A percentile compares a stretch with the other conserved stretches of the same genome.
These are phyloP conservation scores for Collybiopsis luxurians DNA, from an alignment of 768 basidiomycete species.

Conservation along the genomic window DNA sequence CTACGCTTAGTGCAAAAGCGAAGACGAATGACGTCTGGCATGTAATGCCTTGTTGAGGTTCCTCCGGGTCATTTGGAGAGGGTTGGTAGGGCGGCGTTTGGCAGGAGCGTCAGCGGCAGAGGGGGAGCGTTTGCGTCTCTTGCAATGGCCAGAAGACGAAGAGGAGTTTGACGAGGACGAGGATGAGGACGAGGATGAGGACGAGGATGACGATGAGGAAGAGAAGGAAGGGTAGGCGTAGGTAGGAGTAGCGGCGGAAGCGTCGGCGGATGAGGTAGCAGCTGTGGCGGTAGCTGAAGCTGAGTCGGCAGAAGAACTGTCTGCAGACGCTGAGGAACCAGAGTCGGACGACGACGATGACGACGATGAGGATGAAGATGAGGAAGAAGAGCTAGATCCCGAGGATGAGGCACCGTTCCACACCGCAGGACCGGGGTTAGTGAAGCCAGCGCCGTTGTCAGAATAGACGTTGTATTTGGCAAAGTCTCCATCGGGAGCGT, in stretches of 20 bases:
- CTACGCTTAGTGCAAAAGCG: too few relatives aligned
- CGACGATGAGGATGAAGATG: background rate
- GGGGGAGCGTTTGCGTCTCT: too few relatives aligned
- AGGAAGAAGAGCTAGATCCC: background rate
- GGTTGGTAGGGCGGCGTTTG: too few relatives aligned
- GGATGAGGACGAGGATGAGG: background rate
- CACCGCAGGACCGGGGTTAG: slow-evolving; percentile 2
- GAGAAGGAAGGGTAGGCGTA: background rate
- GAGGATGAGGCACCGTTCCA: background rate
- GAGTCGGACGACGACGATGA: background rate
- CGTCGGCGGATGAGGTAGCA: background rate
- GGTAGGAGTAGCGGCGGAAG: background rate
- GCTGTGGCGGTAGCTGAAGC: background rate
- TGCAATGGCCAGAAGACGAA: too few relatives aligned
- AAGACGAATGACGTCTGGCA: too few relatives aligned
- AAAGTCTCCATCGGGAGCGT: slow-evolving; percentile 3
- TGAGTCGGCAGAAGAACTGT: background rate
- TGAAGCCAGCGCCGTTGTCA: background rate
- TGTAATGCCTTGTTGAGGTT: too few relatives aligned
- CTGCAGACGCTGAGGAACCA: background rate
- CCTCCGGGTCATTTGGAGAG: too few relatives aligned
- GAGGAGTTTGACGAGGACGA: too few relatives aligned
- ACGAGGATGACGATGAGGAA: background rate
- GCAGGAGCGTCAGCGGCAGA: too few relatives aligned
- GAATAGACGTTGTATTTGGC: slow-evolving; percentile 10